phyloP scores from a whole-genome alignment of 805 yeast species.

The Middelhovenomyces tepae region DNA sequence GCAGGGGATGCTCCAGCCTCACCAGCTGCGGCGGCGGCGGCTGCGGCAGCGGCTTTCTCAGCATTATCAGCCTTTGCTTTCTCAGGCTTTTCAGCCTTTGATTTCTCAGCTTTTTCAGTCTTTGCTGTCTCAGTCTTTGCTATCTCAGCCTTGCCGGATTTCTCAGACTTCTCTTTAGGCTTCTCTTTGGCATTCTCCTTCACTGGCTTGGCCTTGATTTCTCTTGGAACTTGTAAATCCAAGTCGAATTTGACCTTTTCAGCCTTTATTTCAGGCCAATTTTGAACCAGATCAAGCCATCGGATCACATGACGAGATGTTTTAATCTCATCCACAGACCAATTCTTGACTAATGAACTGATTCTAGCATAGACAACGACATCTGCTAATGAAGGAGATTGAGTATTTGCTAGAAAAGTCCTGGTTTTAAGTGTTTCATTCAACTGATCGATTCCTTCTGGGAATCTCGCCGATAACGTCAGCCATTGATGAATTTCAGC shows the following conservation, averaged over 20 bases:
- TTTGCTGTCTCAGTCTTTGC: conserved; percentile 24
- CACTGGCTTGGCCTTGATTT: conserved; percentile 43
- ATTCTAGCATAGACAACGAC: conserved; percentile 57
- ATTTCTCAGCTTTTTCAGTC: conserved; percentile 6
- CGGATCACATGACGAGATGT: conserved; percentile 76
- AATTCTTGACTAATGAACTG: conserved; percentile 48
- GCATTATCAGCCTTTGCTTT: conserved; percentile 16
- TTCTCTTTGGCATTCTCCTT: conserved; percentile 30
- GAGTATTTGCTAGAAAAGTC: conserved; percentile 64
- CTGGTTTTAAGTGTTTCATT: conserved; percentile 60
- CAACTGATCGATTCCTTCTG: conserved; percentile 43
- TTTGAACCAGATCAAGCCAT: conserved; percentile 87
- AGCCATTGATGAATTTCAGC: conserved; percentile 76
- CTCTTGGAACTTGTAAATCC: conserved; percentile 63
- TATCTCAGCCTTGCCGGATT: conserved; percentile 12
- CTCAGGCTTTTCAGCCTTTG: conserved; percentile 19
- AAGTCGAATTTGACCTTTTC: conserved; percentile 49
- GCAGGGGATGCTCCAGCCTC: conserved; percentile 15
- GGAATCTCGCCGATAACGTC: conserved; percentile 58
- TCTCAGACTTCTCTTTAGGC: conserved; percentile 26
- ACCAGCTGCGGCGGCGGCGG: conserved; percentile 24
- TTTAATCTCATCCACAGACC: conserved; percentile 51
- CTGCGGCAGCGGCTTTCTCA: conserved; percentile 12
- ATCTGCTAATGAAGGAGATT: conserved; percentile 59
- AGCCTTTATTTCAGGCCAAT: conserved; percentile 38